A percentile compares a stretch with the other conserved stretches of the same genome.
Conservation (phyloP, 2,329 filamentous ascomycete genomes). For the Arthrobotrys pseudoclavata region DNA sequence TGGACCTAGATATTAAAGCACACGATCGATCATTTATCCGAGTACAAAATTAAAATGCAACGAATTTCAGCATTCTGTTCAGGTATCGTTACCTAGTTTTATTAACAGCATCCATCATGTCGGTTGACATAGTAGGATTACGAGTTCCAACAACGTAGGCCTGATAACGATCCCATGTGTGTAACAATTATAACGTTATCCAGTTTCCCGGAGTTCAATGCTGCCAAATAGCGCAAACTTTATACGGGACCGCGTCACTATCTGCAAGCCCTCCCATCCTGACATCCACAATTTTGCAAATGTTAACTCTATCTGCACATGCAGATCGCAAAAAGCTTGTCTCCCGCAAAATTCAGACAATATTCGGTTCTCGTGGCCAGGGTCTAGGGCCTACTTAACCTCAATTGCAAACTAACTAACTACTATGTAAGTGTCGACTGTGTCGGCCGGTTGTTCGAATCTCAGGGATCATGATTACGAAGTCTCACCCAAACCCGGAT, state of each 20-base stretch:
- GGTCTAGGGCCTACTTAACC: no score
- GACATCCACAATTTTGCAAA: neutral
- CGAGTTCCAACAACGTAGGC: neutral
- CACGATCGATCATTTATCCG: neutral
- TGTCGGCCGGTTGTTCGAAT: neutral
- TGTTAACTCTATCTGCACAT: neutral
- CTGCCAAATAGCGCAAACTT: neutral
- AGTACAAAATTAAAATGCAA: no score
- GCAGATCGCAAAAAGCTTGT: conserved; percentile 12
- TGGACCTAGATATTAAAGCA: no score
- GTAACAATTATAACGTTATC: neutral
- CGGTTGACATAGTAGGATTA: no score
- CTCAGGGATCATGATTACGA: neutral
- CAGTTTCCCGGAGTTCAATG: neutral
- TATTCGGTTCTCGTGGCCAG: neutral
- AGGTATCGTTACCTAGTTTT: no score
- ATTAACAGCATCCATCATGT: no score
- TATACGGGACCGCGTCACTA: conserved; percentile 13
- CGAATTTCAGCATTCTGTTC: no score
- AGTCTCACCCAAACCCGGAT: conserved; percentile 15
- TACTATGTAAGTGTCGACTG: neutral
- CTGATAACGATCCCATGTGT: neutral
- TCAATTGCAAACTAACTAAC: no score
- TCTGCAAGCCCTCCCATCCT: conserved; percentile 9
- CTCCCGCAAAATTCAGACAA: neutral